A percentile compares a stretch with the other conserved stretches of the same genome.
These are phyloP conservation scores for Metschnikowia dekortorum DNA, from an alignment of 805 yeast genomes.

Conservation along the genomic window DNA sequence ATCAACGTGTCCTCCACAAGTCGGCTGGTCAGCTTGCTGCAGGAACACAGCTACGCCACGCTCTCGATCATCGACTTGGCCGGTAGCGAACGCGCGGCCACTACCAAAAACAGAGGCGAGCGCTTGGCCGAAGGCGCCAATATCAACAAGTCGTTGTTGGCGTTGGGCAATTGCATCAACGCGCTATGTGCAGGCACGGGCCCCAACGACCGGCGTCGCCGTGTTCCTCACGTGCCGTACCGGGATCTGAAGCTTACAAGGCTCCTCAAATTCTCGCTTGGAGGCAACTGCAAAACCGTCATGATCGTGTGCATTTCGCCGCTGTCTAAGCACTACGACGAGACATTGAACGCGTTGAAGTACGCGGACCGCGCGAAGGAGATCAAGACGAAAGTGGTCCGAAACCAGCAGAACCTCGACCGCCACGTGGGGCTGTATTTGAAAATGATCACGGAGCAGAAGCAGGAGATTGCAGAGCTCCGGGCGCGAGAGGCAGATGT, in stretches of 20 bases:
- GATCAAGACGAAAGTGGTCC: slow-evolving; percentile 71
- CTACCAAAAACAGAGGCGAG: slow-evolving; percentile 79
- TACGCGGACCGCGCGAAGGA: slow-evolving; percentile 91
- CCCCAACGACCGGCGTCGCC: slow-evolving; percentile 50
- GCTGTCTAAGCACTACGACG: slow-evolving; percentile 82
- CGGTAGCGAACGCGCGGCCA: slow-evolving; percentile 91
- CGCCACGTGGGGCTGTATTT: slow-evolving; percentile 82
- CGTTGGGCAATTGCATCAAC: slow-evolving; percentile 90
- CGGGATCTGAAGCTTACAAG: slow-evolving; percentile 88
- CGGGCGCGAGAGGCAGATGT: slow-evolving; percentile 50
- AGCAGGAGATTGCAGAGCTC: slow-evolving; percentile 66
- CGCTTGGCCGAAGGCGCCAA: slow-evolving; percentile 89
- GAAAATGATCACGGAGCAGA: slow-evolving; percentile 79
- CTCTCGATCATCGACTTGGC: slow-evolving; percentile 88
- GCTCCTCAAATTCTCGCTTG: slow-evolving; percentile 79
- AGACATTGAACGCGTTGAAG: slow-evolving; percentile 83
- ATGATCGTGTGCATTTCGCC: slow-evolving; percentile 96
- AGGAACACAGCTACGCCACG: slow-evolving; percentile 72
- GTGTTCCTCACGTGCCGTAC: slow-evolving; percentile 76
- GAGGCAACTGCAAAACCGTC: slow-evolving; percentile 91
- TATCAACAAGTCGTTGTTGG: slow-evolving; percentile 81
- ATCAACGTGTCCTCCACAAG: slow-evolving; percentile 61
- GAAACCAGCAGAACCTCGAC: slow-evolving; percentile 72
- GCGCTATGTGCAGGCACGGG: slow-evolving; percentile 54
- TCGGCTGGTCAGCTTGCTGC: slow-evolving; percentile 58